A percentile compares a stretch with the other conserved stretches of the same genome.
Evolutionary conservation across 2,329 filamentous ascomycete species (phyloP).

Genomic region (Xylaria sp.): DNA sequence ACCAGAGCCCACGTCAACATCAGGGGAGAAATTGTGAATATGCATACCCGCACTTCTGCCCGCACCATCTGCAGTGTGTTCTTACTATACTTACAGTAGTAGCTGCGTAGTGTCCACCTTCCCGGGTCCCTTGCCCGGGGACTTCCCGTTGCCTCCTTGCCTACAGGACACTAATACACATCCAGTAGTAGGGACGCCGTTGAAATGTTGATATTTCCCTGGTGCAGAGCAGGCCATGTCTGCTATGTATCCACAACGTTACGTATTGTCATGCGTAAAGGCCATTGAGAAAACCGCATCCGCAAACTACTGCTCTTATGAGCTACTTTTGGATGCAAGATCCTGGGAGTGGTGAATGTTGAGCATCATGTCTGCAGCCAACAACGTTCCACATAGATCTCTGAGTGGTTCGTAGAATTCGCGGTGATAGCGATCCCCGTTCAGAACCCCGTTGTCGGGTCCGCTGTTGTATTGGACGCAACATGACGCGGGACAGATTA

Average conservation of each 20-base stretch:
- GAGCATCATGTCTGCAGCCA: not conserved
- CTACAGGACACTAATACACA: not conserved
- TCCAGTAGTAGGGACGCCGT: not conserved
- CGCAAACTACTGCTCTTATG: not conserved
- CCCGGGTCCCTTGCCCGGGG: not conserved
- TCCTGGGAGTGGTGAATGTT: not conserved
- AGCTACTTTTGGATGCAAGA: not conserved
- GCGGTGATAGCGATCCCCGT: not conserved
- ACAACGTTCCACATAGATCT: not conserved
- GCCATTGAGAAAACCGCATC: not conserved
- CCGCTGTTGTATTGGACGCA: not conserved
- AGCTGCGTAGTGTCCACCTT: not conserved
- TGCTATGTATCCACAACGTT: not conserved
- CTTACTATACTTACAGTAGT: too few relatives aligned
- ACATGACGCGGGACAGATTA: constrained; percentile 8
- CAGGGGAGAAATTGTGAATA: too few relatives aligned
- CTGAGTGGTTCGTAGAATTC: not conserved
- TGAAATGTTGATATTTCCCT: not conserved
- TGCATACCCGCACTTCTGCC: too few relatives aligned
- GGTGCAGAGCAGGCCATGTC: not conserved
- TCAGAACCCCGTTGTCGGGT: constrained; percentile 1
- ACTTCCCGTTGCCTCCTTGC: not conserved
- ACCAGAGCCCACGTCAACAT: too few relatives aligned
- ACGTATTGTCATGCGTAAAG: not conserved
- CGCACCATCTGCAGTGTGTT: too few relatives aligned